Evolutionary conservation across 179 eudicot genomes (phyloP), one percentile per base, ranked within the genome.

Genomic region (Heliamphora pulchella): DNA sequence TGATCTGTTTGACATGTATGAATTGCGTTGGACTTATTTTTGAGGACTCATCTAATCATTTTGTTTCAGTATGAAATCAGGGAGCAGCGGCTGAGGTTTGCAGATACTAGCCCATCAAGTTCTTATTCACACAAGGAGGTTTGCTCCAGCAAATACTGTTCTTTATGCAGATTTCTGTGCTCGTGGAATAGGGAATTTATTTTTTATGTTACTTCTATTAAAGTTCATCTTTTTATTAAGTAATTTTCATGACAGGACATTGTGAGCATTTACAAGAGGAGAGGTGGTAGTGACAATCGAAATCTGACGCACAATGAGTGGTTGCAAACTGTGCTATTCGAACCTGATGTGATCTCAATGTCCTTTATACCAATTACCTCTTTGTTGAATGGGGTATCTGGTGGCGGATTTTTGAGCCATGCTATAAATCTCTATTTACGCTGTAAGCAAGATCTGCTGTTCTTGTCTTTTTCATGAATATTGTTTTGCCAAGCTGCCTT

Each of bases 291-390:
- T 75, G 94, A 90, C 81, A 78, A 82, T 79, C 82, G 86, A 80
- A 89, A 79, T 82, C 81, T 92, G 78, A 65, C 86, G 13, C 99
- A 96, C 75, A 81, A 88, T 72, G 93, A 91, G 80, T 96, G 99
- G 99, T 84, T 96, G 78, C 97, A 90, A 66, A 92, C 93, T 71
- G 98, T 96, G 68, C 92, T 85, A 77, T 79, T 75, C 14, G 98
- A 91, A 83, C 98, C 99, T 74, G 99, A 96, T 76, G 97, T 87
- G 67, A 96, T 92, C 76, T 90, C 98, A 59, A 92, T 96, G 98
- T 88, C 98, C 80, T 96, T 96, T 80, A 92, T 96, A 78, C 98
- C 99, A n/a, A 90, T 96, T 74, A 96, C 99, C 8, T 93, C 99
- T 67, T 87, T 96, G 79, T 84, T 96, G 86, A 94, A 91, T 82